Evolutionary conservation across 192 early-diverging fungal species (phyloP).

Genomic region (Backusella tarrabulga): DNA sequence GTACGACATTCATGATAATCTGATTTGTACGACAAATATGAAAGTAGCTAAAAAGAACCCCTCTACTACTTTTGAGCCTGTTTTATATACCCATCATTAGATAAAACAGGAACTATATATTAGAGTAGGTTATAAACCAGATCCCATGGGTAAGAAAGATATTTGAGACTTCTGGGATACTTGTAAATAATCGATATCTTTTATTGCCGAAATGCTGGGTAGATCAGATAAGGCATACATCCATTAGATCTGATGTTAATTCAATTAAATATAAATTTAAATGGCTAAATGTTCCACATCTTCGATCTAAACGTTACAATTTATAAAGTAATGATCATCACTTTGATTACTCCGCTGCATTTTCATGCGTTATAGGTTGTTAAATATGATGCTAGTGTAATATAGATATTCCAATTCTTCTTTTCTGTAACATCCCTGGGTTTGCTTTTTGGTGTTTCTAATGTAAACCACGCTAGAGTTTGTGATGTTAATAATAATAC

Average conservation of each 20-base stretch:
- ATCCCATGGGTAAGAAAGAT: not conserved
- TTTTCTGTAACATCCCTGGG: not conserved
- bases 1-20: not conserved
- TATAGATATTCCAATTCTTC: not conserved
- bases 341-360: not conserved
- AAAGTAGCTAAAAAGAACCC: not conserved
- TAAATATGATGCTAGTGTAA: not conserved
- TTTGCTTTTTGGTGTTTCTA: not conserved
- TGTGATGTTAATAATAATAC: not conserved
- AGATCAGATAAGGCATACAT: not conserved
- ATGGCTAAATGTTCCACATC: not conserved
- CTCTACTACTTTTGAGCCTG: not conserved
- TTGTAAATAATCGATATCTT: not conserved
- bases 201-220: not conserved
- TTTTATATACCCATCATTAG: not conserved
- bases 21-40: not conserved
- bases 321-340: not conserved
- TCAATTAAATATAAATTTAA: not conserved
- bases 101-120: not conserved
- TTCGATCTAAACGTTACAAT: slow-evolving; percentile 2
- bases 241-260: not conserved
- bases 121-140: not conserved
- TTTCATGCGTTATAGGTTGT: not conserved
- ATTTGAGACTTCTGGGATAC: not conserved
- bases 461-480: not conserved